Percentiles rank a stretch among this genome's conserved stretches.
Conservation (phyloP, 192 early-diverging fungal genomes). For the Coemansia umbellata region DNA sequence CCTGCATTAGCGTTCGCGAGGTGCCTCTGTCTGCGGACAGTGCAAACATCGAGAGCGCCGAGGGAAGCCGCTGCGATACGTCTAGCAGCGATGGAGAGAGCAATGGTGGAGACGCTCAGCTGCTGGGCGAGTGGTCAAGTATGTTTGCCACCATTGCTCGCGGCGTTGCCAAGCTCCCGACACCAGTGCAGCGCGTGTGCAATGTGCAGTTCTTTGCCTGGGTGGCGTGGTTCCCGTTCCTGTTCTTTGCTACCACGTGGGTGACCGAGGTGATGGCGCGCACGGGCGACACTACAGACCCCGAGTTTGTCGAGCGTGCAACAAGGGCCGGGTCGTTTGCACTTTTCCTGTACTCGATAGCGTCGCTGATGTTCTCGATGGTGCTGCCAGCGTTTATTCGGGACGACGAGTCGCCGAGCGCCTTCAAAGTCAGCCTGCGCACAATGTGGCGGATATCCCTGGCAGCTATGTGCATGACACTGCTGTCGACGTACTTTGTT, state of each 20-base stretch:
- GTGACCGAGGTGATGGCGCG: slow-evolving; percentile 42
- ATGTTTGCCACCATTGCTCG: slow-evolving; percentile 21
- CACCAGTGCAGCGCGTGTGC: slow-evolving; percentile 74
- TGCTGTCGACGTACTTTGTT: slow-evolving; percentile 68
- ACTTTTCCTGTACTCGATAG: slow-evolving; percentile 72
- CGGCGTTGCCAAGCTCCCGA: slow-evolving; percentile 55
- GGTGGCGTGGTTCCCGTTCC: slow-evolving; percentile 97
- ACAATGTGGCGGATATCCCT: slow-evolving; percentile 70
- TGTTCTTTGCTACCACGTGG: slow-evolving; percentile 78
- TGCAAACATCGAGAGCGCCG: not conserved
- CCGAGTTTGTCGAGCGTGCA: slow-evolving; percentile 54
- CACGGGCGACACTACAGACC: slow-evolving; percentile 20
- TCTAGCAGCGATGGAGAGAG: no score
- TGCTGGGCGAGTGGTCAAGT: slow-evolving; percentile 14
- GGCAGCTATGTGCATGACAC: slow-evolving; percentile 58
- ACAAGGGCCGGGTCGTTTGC: slow-evolving; percentile 85
- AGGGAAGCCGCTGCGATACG: slow-evolving; percentile 4
- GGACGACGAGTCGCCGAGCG: slow-evolving; percentile 10
- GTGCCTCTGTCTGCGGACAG: slow-evolving; percentile 13
- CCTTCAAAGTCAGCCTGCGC: slow-evolving; percentile 28
- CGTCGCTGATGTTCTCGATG: slow-evolving; percentile 57
- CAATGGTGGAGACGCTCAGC: not conserved
- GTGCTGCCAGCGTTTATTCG: slow-evolving; percentile 32
- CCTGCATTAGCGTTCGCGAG: slow-evolving; percentile 65
- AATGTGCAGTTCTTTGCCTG: slow-evolving; percentile 94